Conservation (phyloP, 1,139 yeast species). For the Saccharomyces pastorianus region DNA sequence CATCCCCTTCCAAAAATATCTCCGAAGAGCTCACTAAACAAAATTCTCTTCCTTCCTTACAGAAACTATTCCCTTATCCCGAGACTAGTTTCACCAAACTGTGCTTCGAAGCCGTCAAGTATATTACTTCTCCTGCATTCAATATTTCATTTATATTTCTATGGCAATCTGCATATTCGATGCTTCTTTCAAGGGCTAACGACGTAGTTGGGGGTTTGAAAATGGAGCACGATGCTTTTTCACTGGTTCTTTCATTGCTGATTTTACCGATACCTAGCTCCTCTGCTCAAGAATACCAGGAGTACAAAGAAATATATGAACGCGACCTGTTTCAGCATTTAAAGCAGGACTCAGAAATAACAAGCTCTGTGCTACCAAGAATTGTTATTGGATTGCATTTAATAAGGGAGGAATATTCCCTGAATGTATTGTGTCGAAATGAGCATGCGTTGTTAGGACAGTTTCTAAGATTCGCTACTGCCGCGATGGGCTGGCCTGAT, state of each 20-base stretch:
- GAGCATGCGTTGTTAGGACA: constrained; percentile 40
- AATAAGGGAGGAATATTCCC: constrained; percentile 62
- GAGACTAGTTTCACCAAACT: constrained; percentile 5
- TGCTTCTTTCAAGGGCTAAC: constrained; percentile 3
- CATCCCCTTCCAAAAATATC: constrained; percentile 45
- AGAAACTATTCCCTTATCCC: constrained; percentile 15
- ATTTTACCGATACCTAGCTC: background rate
- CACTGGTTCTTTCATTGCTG: background rate
- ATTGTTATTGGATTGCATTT: constrained; percentile 66
- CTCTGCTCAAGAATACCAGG: background rate
- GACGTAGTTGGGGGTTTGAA: background rate
- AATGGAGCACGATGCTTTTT: background rate
- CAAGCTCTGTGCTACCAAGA: constrained; percentile 39
- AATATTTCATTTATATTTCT: constrained; percentile 13
- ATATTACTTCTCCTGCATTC: constrained; percentile 12
- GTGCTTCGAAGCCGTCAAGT: constrained; percentile 17
- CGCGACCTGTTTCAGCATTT: background rate
- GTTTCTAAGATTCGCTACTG: constrained; percentile 52
- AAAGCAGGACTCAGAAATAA: background rate
- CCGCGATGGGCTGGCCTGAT: constrained; percentile 71
- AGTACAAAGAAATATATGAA: background rate
- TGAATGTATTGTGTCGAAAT: constrained; percentile 43
- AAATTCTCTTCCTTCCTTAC: background rate
- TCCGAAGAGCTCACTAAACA: constrained; percentile 33
- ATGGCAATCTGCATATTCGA: constrained; percentile 19